Conservation (phyloP, 805 yeast genomes). For the Isabelozyma rhagii region DNA sequence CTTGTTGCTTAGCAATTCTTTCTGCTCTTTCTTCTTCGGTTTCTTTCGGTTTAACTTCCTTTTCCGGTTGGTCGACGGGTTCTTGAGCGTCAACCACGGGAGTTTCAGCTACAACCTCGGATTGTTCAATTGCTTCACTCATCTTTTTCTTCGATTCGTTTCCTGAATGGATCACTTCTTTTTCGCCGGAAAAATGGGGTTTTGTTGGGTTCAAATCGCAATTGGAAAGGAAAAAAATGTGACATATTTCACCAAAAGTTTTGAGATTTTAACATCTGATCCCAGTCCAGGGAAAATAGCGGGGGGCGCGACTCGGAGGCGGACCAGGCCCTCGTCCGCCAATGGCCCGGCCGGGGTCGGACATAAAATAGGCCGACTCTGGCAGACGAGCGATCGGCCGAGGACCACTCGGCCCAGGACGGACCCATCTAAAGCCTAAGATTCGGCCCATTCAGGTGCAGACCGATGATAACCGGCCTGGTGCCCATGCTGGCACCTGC, state of each 20-base stretch:
- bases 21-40: constrained; percentile 30
- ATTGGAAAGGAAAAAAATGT: neutral
- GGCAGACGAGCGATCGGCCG: no score
- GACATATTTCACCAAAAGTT: neutral
- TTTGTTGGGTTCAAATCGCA: neutral
- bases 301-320: no score
- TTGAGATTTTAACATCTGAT: neutral
- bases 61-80: neutral
- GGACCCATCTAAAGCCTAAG: no score
- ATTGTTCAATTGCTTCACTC: constrained; percentile 5
- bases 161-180: no score
- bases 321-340: no score
- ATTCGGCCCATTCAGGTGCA: no score
- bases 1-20: constrained; percentile 38
- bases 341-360: no score
- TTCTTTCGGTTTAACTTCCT: constrained; percentile 11
- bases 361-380: no score
- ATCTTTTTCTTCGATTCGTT: neutral
- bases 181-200: neutral
- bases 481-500: no score
- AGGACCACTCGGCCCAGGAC: no score
- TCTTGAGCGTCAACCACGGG: neutral
- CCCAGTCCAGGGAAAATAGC: neutral
- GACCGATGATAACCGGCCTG: no score
- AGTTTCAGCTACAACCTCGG: neutral